Percentiles rank a stretch among this genome's conserved stretches.
phyloP scores from a whole-genome alignment of 2,329 filamentous ascomycete species.

The Xylariaceae sp. region DNA sequence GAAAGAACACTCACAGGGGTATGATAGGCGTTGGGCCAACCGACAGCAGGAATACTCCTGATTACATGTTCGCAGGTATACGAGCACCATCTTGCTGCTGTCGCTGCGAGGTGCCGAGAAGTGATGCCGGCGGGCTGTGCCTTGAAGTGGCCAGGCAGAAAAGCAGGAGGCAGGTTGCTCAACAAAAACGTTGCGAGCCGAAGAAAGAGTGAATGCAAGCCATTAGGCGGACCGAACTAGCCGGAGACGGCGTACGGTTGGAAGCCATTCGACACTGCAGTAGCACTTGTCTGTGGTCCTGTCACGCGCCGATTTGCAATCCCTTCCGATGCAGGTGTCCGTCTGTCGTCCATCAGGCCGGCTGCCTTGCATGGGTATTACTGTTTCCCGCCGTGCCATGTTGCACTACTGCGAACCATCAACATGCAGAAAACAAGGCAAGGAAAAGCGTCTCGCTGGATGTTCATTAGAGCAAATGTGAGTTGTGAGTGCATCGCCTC shows the following conservation, averaged over 20 bases:
- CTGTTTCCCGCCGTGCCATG: background rate
- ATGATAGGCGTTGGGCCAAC: background rate
- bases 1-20: background rate
- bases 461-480: background rate
- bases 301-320: slow-evolving; percentile 7
- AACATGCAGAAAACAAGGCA: background rate
- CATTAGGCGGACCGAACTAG: slow-evolving; percentile 1
- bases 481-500: slow-evolving; percentile 1
- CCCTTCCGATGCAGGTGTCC: slow-evolving; percentile 3
- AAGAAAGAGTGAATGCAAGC: background rate
- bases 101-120: slow-evolving; percentile 10
- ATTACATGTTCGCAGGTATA: background rate
- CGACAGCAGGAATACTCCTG: background rate
- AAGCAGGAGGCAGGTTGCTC: background rate
- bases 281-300: background rate
- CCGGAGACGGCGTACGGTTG: background rate
- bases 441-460: background rate
- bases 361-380: background rate
- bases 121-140: slow-evolving; percentile 5
- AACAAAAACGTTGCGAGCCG: slow-evolving; percentile 13
- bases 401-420: background rate
- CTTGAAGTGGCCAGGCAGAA: background rate
- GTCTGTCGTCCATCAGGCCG: slow-evolving; percentile 1
- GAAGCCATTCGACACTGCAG: background rate
- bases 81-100: slow-evolving; percentile 12